A percentile compares a stretch with the other conserved stretches of the same genome.
Conservation (phyloP, 352 stramenopile genomes). For the Phytophthora macrochlamydospora region DNA sequence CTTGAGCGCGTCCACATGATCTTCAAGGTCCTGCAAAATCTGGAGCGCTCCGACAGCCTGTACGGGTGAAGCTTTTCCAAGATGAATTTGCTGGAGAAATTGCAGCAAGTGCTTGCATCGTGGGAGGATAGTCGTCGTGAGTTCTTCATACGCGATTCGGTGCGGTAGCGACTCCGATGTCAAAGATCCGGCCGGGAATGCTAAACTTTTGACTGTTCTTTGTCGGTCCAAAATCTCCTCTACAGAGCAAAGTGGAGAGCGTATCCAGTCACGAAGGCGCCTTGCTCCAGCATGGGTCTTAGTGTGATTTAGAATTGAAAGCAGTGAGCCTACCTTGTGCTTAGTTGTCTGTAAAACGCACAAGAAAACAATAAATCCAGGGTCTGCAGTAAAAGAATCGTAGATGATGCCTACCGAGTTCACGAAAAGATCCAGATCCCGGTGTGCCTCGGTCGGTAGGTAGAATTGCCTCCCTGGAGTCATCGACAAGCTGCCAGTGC, state of each 20-base stretch:
- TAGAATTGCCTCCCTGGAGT: conserved; percentile 16
- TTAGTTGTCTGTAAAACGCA: conserved; percentile 30
- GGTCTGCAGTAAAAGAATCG: no score
- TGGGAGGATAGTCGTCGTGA: conserved; percentile 27
- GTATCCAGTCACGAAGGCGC: conserved; percentile 40
- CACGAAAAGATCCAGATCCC: conserved; percentile 45
- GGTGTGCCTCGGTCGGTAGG: conserved; percentile 30
- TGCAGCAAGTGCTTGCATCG: conserved; percentile 28
- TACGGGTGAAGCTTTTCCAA: conserved; percentile 27
- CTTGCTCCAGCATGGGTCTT: conserved; percentile 35
- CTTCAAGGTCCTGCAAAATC: conserved; percentile 29
- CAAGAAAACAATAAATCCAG: not conserved
- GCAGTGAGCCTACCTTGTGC: conserved; percentile 28
- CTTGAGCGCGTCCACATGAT: conserved; percentile 12
- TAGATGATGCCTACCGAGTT: conserved; percentile 31
- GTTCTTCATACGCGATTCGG: conserved; percentile 39
- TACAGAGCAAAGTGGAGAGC: conserved; percentile 22
- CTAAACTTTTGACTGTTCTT: conserved; percentile 24
- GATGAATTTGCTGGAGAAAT: conserved; percentile 33
- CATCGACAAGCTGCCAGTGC: conserved; percentile 6
- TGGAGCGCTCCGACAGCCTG: conserved; percentile 21
- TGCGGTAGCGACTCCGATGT: conserved; percentile 21
- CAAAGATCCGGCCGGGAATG: conserved; percentile 18
- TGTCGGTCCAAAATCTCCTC: conserved; percentile 33
- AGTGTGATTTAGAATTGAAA: conserved; percentile 43